These are phyloP conservation scores for Didymosphaeria variabile DNA, from an alignment of 2,329 filamentous ascomycete species.

Conservation along the genomic window DNA sequence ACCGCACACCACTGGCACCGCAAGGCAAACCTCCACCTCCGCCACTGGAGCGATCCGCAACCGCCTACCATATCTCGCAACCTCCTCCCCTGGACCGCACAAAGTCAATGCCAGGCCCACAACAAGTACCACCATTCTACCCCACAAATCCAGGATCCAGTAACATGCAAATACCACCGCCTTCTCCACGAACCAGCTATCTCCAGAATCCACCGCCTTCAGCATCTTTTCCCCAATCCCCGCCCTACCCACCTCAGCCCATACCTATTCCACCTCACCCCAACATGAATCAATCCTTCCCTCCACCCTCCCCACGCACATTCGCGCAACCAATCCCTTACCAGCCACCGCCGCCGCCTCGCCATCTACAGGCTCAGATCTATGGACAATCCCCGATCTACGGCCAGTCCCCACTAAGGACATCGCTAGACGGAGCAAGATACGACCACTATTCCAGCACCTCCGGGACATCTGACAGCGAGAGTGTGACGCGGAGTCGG, in stretches of 20 bases:
- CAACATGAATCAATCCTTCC: conserved; percentile 6
- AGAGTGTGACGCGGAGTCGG: conserved; percentile 23
- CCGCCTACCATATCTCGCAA: conserved; percentile 25
- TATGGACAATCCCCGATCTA: conserved; percentile 21
- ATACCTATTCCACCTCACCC: conserved; percentile 5
- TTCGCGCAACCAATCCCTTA: conserved; percentile 14
- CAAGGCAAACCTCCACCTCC: conserved; percentile 25
- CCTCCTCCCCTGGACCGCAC: conserved; percentile 40
- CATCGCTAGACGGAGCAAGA: conserved; percentile 11
- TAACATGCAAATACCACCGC: conserved; percentile 27
- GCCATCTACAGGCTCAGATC: conserved; percentile 10
- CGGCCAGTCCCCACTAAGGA: conserved; percentile 26
- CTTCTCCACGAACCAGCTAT: conserved; percentile 20
- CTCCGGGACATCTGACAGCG: conserved; percentile 37
- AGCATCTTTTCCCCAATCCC: conserved; percentile 11
- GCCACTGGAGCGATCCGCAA: conserved; percentile 31
- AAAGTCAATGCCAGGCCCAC: conserved; percentile 34
- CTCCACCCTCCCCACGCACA: conserved; percentile 4
- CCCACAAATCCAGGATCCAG: conserved; percentile 26
- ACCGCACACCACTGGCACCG: conserved; percentile 34
- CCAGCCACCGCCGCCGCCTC: conserved; percentile 17
- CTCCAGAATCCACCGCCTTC: conserved; percentile 27
- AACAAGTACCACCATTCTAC: conserved; percentile 13
- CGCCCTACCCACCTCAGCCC: conserved; percentile 12
- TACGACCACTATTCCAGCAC: conserved; percentile 23